These are phyloP conservation scores for Raphanus raphanistrum DNA, from an alignment of 345 rosid genomes.

Conservation along the genomic window DNA sequence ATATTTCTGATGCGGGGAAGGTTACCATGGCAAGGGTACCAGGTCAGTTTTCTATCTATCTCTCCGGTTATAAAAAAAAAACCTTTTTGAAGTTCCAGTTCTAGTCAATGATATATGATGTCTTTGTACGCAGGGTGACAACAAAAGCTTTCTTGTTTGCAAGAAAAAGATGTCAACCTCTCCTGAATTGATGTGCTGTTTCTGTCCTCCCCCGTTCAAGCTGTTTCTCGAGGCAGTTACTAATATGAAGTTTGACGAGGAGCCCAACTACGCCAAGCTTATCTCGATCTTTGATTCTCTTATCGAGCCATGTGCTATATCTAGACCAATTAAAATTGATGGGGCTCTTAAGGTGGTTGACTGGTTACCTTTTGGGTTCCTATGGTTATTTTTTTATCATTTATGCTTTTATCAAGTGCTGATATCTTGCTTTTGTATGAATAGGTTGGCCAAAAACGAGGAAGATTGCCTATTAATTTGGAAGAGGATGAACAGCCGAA, in stretches of 20 bases:
- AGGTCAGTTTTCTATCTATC: slow-evolving; percentile 45
- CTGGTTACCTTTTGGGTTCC: slow-evolving; percentile 23
- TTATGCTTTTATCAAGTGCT: slow-evolving; percentile 1
- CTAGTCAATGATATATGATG: slow-evolving; percentile 8
- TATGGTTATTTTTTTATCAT: background rate
- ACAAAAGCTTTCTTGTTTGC: slow-evolving; percentile 91
- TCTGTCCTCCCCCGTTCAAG: slow-evolving; percentile 80
- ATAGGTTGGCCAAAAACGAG: slow-evolving; percentile 85
- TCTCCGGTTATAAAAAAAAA: too few species aligned
- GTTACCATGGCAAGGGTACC: slow-evolving; percentile 97
- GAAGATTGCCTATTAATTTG: slow-evolving; percentile 62
- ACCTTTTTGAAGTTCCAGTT: slow-evolving; percentile 9
- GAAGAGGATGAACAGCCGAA: slow-evolving; percentile 92
- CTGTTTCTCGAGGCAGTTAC: slow-evolving; percentile 85
- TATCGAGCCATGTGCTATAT: slow-evolving; percentile 60
- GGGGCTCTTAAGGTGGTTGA: slow-evolving; percentile 81
- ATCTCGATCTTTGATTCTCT: slow-evolving; percentile 74
- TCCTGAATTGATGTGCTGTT: slow-evolving; percentile 85
- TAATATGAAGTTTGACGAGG: slow-evolving; percentile 90
- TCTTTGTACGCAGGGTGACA: slow-evolving; percentile 69
- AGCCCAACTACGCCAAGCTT: slow-evolving; percentile 88
- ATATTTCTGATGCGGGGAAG: slow-evolving; percentile 89
- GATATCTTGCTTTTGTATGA: slow-evolving; percentile 21
- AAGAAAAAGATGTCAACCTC: slow-evolving; percentile 94
- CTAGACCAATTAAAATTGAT: slow-evolving; percentile 84